These are phyloP conservation scores for Conringia planisiliqua DNA, from an alignment of 345 rosid genomes.

Conservation along the genomic window DNA sequence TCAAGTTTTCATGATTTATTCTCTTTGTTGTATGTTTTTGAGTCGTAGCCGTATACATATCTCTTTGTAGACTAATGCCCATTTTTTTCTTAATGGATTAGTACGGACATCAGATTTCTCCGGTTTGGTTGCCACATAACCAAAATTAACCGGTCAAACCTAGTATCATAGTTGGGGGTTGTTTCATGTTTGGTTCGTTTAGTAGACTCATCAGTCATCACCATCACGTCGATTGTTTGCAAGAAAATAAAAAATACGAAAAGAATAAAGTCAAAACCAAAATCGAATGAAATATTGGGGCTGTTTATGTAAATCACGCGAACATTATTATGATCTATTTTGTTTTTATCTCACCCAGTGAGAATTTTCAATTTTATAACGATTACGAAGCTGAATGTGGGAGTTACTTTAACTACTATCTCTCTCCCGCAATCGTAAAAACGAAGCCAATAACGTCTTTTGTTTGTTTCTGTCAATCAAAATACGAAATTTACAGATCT, in stretches of 20 bases:
- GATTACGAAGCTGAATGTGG: background rate
- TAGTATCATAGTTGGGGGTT: background rate
- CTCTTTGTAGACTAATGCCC: background rate
- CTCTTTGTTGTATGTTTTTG: background rate
- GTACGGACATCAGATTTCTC: background rate
- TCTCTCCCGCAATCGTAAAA: slow-evolving; percentile 27
- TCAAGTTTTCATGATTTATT: background rate
- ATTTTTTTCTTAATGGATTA: background rate
- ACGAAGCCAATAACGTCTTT: slow-evolving; percentile 29
- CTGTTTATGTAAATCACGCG: background rate
- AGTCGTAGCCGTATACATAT: background rate
- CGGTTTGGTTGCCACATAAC: background rate
- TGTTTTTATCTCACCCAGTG: background rate
- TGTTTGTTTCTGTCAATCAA: slow-evolving; percentile 4
- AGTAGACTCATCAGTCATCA: background rate
- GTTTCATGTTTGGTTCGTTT: background rate
- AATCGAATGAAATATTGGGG: background rate
- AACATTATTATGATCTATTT: background rate
- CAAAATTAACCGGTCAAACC: background rate
- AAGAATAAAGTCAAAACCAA: background rate
- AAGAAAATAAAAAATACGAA: background rate
- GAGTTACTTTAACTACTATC: background rate
- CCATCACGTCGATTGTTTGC: background rate
- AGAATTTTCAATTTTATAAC: background rate
- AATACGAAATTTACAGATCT: slow-evolving; percentile 27